Evolutionary conservation across 2,329 filamentous ascomycete species (phyloP).

Genomic region (Colletotrichum destructivum): DNA sequence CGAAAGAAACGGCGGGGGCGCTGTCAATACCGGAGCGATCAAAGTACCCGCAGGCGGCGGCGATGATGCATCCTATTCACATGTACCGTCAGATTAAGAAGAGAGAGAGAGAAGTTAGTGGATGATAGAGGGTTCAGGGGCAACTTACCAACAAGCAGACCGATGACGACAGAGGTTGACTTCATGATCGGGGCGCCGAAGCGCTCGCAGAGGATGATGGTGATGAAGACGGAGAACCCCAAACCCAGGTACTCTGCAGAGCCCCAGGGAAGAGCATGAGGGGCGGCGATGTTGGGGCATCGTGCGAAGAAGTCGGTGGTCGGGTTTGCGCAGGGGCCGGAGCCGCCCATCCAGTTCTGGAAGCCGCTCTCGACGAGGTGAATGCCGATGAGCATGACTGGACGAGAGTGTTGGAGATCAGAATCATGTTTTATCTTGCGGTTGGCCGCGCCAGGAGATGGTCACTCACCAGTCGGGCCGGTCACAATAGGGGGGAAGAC

Average conservation of each 20-base stretch:
- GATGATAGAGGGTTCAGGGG: too few species aligned
- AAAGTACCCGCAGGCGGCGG: slow-evolving; percentile 84
- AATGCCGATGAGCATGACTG: slow-evolving; percentile 79
- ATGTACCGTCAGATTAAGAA: not conserved
- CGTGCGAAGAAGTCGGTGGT: slow-evolving; percentile 71
- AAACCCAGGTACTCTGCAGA: slow-evolving; percentile 83
- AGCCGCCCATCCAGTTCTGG: slow-evolving; percentile 84
- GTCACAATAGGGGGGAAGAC: slow-evolving; percentile 87
- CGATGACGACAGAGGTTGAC: slow-evolving; percentile 81
- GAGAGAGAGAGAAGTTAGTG: too few species aligned
- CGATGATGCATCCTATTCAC: slow-evolving; percentile 79
- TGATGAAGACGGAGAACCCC: slow-evolving; percentile 84
- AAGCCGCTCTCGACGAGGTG: slow-evolving; percentile 81
- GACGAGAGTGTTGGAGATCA: slow-evolving; percentile 4
- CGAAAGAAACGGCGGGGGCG: slow-evolving; percentile 80
- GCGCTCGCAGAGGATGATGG: slow-evolving; percentile 85
- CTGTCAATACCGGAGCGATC: slow-evolving; percentile 79
- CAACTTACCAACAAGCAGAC: slow-evolving; percentile 65
- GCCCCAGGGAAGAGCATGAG: slow-evolving; percentile 83
- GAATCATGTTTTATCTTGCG: not conserved
- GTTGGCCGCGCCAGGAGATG: slow-evolving; percentile 51
- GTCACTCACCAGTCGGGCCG: slow-evolving; percentile 68
- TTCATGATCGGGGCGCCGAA: slow-evolving; percentile 91
- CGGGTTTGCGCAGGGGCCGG: slow-evolving; percentile 68
- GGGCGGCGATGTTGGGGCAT: slow-evolving; percentile 78